Evolutionary conservation across 768 basidiomycete genomes (phyloP), one percentile per base, ranked within the genome.

Genomic region (Kwoniella bestiolae): DNA sequence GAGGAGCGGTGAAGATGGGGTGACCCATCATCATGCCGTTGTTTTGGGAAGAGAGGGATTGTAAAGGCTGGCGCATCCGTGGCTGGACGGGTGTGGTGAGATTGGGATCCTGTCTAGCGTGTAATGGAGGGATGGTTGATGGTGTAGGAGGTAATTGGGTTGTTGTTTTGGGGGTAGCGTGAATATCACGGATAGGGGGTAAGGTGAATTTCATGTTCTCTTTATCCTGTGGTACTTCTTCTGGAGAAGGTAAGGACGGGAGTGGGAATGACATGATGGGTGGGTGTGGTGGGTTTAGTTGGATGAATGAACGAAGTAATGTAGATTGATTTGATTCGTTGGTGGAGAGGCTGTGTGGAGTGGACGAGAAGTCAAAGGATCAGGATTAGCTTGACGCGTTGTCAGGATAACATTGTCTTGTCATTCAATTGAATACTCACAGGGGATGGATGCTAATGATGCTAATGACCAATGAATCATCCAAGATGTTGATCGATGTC

Each of bases 51-150:
- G 53, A 41, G 53, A 53, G 14, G 60, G 49, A 44, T 38, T 45
- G 47, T 12, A 65, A 50, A 9, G 57, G 63, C 49, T 65, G 63
- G 35, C 63, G 63, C 56, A 57, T 59, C 5, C 63, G 56, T 14
- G 56, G 47, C 46, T 65, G 63, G 35, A 65, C 49, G 26, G 63
- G 63, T 2, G 63, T 65, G 56, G 29, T 38, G 29, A 65, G 63
- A 53, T 59, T 59, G 28, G 31, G 50, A 65, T 65, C 63, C 29
- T 55, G 56, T 50, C 63, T 52, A n/a, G 38, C 18, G 12, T 65
- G 32, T 29, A 53, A 41, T 0, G 62, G 44, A 21, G 51, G 52
- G 14, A 47, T 38, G 14, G 63, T 65, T n/a, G 46, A 58, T 26
- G 63, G 63, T 5, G 63, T 65, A 5, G 63, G 63, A 25, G 63